Evolutionary conservation across 495 filamentous ascomycete species (phyloP), one percentile per base, ranked within the genome.

Genomic region (Talaromyces trachyspermus): DNA sequence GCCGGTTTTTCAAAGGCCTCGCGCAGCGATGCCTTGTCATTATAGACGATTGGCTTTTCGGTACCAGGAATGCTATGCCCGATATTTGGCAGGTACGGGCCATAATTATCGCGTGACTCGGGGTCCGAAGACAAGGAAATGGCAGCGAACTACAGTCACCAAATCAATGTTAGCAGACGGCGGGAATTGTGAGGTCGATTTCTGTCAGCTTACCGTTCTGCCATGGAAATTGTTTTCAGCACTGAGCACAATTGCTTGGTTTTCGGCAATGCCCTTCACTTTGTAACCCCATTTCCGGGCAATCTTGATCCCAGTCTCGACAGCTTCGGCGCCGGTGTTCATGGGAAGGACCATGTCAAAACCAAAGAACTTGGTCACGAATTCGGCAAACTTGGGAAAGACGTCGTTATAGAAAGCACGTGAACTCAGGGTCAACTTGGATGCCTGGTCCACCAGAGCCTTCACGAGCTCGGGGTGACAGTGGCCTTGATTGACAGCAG

Each of bases 281-380:
- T 95, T 95, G 71, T 99, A 99, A 4, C 89, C 92, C 92, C 92
- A 99, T 68, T 99, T 99, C 45, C 92, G 78, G 50, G 94, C 91
- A 67, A 99, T 83, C 76, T 99, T 99, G 62, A 99, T 83, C 19
- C 81, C 89, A 1, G 94, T 97, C 77, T 99, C 92, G 37, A 97
- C 92, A n/a, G 92, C 92, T 70, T 99, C 92, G 23, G 90, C 92
- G 39, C 92, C 92, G 7, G 92, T 99, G 71, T 97, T 97, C 92
- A 99, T 97, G 39, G 92, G 92, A 67, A 99, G 68, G 19, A 95
- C 90, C 92, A 97, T 99, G 63, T 97, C 94, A 65, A 90, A 99
- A 37, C 88, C 91, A 60, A 96, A 95, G 60, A 78, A 81, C 49
- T 78, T 61, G 52, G 87, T 91, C 43, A 96, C 85, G 64, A 89